Percentiles rank a stretch among this genome's conserved stretches.
phyloP scores from a whole-genome alignment of 208 protist species.

The Acanthamoeba healyi region DNA sequence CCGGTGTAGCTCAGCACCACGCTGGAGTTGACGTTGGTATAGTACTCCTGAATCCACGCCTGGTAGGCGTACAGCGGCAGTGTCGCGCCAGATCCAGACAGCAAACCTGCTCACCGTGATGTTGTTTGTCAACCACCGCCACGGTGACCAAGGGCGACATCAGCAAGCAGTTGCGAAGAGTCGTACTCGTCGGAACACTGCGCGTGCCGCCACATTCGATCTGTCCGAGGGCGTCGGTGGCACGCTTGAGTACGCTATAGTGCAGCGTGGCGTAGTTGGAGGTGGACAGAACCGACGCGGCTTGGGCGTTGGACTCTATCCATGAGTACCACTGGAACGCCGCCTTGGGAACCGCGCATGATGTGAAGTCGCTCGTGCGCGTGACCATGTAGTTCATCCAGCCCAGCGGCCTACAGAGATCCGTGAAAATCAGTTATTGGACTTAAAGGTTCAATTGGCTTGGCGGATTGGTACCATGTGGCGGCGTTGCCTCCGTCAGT shows the following conservation, averaged over 20 bases:
- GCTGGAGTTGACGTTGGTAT: constrained; percentile 2
- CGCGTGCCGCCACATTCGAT: not conserved
- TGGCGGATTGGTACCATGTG: not conserved
- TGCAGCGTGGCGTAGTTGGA: not conserved
- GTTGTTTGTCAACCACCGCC: not conserved
- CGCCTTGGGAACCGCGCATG: not conserved
- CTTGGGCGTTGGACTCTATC: constrained; percentile 14
- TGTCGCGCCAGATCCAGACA: not conserved
- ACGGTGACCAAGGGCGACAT: not conserved
- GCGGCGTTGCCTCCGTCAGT: not conserved
- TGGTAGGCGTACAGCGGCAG: not conserved
- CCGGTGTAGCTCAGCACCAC: constrained; percentile 7
- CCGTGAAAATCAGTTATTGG: not conserved
- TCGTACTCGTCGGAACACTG: not conserved
- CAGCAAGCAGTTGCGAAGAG: not conserved
- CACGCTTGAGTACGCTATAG: constrained; percentile 11
- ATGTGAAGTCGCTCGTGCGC: not conserved
- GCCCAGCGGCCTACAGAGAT: not conserved
- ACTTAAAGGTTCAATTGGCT: no score
- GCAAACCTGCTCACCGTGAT: not conserved
- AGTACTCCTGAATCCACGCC: constrained; percentile 20
- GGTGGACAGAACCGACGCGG: not conserved
- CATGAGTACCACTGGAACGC: constrained; percentile 1
- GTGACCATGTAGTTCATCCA: constrained; percentile 38
- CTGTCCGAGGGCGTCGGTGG: not conserved